Evolutionary conservation across 768 basidiomycete species (phyloP).

Genomic region (Lactarius tabidus): DNA sequence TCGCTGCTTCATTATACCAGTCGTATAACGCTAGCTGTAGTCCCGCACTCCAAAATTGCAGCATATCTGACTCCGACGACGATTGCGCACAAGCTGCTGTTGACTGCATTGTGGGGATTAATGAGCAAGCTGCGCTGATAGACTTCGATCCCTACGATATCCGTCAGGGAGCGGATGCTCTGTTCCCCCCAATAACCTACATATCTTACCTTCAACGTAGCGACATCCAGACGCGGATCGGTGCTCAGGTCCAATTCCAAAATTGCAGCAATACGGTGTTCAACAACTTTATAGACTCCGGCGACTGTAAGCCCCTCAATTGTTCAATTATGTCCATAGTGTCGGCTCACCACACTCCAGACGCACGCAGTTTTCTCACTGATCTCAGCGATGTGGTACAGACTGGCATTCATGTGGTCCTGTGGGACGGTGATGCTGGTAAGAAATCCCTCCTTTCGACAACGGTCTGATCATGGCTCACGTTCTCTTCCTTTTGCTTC

Average conservation of each 20-base stretch:
- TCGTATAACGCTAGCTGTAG: slow-evolving; percentile 35
- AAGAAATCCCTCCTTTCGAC: not conserved
- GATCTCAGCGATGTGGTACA: not conserved
- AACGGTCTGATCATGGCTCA: slow-evolving; percentile 29
- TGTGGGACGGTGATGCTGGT: slow-evolving; percentile 40
- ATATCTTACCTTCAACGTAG: slow-evolving; percentile 22
- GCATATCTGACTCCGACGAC: slow-evolving; percentile 40
- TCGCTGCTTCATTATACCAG: not conserved
- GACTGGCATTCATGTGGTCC: slow-evolving; percentile 40
- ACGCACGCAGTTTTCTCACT: not conserved
- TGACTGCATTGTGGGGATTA: too few relatives aligned
- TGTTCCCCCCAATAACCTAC: slow-evolving; percentile 39
- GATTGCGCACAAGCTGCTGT: slow-evolving; percentile 47
- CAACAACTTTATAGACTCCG: slow-evolving; percentile 36
- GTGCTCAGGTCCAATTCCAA: slow-evolving; percentile 37
- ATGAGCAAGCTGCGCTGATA: slow-evolving; percentile 49
- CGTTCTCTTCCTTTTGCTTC: slow-evolving; percentile 32
- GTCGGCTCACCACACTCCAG: slow-evolving; percentile 30
- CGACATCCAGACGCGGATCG: slow-evolving; percentile 32
- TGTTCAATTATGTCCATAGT: slow-evolving; percentile 26
- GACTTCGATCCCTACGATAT: slow-evolving; percentile 47
- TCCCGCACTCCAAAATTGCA: slow-evolving; percentile 43
- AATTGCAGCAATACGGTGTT: slow-evolving; percentile 35
- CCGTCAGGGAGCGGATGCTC: slow-evolving; percentile 32
- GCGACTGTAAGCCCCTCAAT: slow-evolving; percentile 46